These are phyloP conservation scores for Cladosporium sp. DNA, from an alignment of 2,329 filamentous ascomycete species.

Conservation along the genomic window DNA sequence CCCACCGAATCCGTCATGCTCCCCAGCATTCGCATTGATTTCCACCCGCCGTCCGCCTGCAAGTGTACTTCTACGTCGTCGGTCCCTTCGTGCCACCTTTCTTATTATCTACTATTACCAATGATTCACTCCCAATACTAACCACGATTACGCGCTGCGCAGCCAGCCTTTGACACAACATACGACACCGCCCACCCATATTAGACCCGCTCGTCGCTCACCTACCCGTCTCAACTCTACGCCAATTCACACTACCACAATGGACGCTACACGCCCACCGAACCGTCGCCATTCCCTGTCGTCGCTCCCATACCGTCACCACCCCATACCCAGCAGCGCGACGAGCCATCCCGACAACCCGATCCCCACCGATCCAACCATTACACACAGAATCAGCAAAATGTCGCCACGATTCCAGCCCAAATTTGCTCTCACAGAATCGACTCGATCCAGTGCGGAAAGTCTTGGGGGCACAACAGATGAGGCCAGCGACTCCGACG, in stretches of 20 bases:
- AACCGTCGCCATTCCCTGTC: constrained; percentile 29
- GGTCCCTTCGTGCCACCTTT: not conserved
- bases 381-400: constrained; percentile 2
- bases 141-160: not conserved
- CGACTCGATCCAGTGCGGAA: constrained; percentile 28
- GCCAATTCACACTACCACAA: constrained; percentile 1
- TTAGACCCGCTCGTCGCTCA: not conserved
- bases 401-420: constrained; percentile 6
- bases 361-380: constrained; percentile 40
- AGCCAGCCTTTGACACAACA: not conserved
- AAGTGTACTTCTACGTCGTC: not conserved
- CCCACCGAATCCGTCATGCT: constrained; percentile 6
- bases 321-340: constrained; percentile 37
- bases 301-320: constrained; percentile 29
- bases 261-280: constrained; percentile 6
- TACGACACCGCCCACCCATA: not conserved
- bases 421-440: constrained; percentile 13
- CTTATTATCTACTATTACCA: not conserved
- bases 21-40: not conserved
- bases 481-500: constrained; percentile 39
- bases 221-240: not conserved
- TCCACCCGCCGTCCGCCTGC: not conserved
- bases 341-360: constrained; percentile 46
- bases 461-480: constrained; percentile 27
- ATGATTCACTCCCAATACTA: not conserved